Conservation (phyloP, 148 eudicot species). For the Chenopodium formosanum region DNA sequence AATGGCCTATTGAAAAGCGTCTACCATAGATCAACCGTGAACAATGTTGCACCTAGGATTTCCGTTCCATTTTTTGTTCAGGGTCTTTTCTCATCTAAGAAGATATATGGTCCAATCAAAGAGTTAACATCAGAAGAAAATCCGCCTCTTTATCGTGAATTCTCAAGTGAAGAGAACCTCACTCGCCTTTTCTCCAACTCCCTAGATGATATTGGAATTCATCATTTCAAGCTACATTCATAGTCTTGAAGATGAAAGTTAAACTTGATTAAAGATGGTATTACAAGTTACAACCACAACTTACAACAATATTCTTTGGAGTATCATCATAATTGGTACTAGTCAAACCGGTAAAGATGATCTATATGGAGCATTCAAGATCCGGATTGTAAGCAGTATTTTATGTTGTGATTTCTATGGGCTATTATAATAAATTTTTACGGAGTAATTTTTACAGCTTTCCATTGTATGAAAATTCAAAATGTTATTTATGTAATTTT, state of each 20-base stretch:
- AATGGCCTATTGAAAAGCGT: conserved; percentile 40
- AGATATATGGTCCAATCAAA: conserved; percentile 43
- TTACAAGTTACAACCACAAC: background rate
- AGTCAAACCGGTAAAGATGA: no score
- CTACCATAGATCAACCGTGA: conserved; percentile 37
- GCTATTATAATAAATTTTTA: no score
- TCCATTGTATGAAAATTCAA: no score
- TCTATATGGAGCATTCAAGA: no score
- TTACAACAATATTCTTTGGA: no score
- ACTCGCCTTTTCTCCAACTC: conserved; percentile 12
- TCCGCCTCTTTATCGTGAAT: conserved; percentile 33
- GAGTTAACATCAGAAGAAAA: conserved; percentile 40
- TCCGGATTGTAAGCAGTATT: no score
- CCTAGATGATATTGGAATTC: conserved; percentile 25
- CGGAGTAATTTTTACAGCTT: no score
- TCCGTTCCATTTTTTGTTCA: conserved; percentile 37
- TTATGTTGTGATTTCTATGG: no score
- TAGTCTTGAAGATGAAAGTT: background rate
- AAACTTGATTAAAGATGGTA: background rate
- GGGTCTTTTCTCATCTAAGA: conserved; percentile 8
- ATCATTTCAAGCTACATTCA: conserved; percentile 17
- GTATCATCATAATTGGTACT: no score
- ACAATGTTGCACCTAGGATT: conserved; percentile 41
- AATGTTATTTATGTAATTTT: no score
- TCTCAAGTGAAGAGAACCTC: conserved; percentile 21